Conservation (phyloP, 169 alveolate species). For the Sarcocystis neurona region DNA sequence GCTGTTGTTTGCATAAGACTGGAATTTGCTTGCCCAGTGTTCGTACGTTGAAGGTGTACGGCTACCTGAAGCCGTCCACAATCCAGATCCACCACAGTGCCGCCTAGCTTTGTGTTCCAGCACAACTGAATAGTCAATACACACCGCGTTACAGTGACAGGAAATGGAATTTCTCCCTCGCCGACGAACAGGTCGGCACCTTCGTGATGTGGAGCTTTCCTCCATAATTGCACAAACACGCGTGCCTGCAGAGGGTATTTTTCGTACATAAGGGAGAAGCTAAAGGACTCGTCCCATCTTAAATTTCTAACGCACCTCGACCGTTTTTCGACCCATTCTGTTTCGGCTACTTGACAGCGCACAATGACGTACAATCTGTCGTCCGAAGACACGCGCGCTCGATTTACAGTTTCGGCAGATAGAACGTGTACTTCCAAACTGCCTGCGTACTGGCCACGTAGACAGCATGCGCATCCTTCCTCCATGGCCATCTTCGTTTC, state of each 20-base stretch:
- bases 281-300: neutral
- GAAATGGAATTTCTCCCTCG: constrained; percentile 24
- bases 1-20: too few relatives aligned
- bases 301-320: neutral
- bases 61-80: constrained; percentile 10
- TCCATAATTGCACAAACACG: neutral
- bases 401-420: neutral
- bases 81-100: neutral
- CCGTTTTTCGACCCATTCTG: neutral
- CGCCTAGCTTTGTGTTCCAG: constrained; percentile 30
- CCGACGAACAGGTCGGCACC: neutral
- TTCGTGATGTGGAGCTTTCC: neutral
- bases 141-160: neutral
- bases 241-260: neutral
- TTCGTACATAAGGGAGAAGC: neutral
- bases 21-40: too few relatives aligned
- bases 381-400: neutral
- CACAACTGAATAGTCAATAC: neutral
- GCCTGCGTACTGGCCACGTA: neutral
- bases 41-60: too few relatives aligned
- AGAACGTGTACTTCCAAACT: neutral
- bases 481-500: neutral
- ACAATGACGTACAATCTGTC: constrained; percentile 3
- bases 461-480: neutral
- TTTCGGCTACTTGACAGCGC: neutral